Base-by-base conservation (phyloP, 2,329 filamentous ascomycete genomes). In the Cladosporium sp. region DNA sequence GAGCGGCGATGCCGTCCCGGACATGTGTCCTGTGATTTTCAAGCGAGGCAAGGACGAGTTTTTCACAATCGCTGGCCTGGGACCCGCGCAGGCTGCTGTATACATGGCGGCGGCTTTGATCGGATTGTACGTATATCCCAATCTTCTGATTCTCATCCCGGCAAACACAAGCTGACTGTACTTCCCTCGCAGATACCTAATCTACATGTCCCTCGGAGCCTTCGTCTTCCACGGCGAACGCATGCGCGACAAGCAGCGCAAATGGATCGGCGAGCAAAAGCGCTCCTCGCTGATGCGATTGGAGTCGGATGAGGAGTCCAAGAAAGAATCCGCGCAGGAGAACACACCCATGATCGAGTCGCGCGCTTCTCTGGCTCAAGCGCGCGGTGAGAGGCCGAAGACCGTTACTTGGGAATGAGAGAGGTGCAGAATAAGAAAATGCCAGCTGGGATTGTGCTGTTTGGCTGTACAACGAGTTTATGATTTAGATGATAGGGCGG, bases 251-350 rank as follows among this genome's bases (percentile, higher is more conserved):
- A 43, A 43, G 18, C 27, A 43, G 29, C 40, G 40, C 15, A 43
- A 43, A 20, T 43, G 40, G 40, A 43, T 43, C 18, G 40, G 40
- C 29, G 40, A 27, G 15, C 40, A 43, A 29, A 43, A 43, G n/a
- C 40, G 40, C 16, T 27, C 40, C 11, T 43, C 40, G 12, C 27
- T 43, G 1, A 11, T 32, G 11, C 1, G 27, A 12, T 11, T 32
- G 11, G 27, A 18, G 8, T 33, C 27, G 11, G 40, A 43, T 15
- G 40, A 43, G 40, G 40, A 33, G 32, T 3, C 16, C 18, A 20
- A 13, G 16, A 33, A 32, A n/a, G 15, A 9, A 20, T 20, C 13
- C 3, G 11, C 15, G 13, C 27, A 43, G 6, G 40, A 43, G 40
- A 12, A 5, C 2, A 32, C 40, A 29, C 40, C 40, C 2, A 43